A percentile compares a stretch with the other conserved stretches of the same genome.
Conservation (phyloP, 2,329 filamentous ascomycete species). For the Pyrenophora tritici-repentis region DNA sequence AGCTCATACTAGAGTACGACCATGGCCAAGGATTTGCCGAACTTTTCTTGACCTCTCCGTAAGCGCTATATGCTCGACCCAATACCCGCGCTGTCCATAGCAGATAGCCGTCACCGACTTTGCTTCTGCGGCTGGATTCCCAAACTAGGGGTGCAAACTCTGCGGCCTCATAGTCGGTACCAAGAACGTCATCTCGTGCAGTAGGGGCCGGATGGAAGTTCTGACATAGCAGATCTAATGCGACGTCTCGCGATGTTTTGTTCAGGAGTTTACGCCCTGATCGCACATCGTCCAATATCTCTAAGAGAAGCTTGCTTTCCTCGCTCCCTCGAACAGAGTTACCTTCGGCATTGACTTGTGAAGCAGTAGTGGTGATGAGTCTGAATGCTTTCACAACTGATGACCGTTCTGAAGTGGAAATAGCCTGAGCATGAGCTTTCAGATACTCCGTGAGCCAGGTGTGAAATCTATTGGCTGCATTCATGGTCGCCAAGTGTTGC, state of each 20-base stretch:
- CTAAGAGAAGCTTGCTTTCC: constrained; percentile 81
- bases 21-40: constrained; percentile 33
- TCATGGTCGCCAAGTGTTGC: constrained; percentile 77
- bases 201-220: constrained; percentile 69
- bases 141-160: constrained; percentile 70
- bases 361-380: constrained; percentile 70
- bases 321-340: constrained; percentile 71
- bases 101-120: constrained; percentile 70
- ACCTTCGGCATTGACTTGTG: constrained; percentile 68
- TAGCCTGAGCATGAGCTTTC: constrained; percentile 52
- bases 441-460: constrained; percentile 77
- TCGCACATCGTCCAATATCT: constrained; percentile 75
- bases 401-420: constrained; percentile 24
- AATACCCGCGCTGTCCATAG: constrained; percentile 85
- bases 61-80: constrained; percentile 72
- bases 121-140: constrained; percentile 71
- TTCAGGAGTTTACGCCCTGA: constrained; percentile 69
- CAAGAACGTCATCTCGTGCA: constrained; percentile 69
- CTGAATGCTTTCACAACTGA: constrained; percentile 61
- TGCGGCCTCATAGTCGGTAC: constrained; percentile 67
- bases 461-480: constrained; percentile 76
- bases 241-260: constrained; percentile 69
- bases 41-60: constrained; percentile 64
- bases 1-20: constrained; percentile 22
- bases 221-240: constrained; percentile 73